Evolutionary conservation across 345 rosid species (phyloP).

Genomic region (Noccaea bulbosa): DNA sequence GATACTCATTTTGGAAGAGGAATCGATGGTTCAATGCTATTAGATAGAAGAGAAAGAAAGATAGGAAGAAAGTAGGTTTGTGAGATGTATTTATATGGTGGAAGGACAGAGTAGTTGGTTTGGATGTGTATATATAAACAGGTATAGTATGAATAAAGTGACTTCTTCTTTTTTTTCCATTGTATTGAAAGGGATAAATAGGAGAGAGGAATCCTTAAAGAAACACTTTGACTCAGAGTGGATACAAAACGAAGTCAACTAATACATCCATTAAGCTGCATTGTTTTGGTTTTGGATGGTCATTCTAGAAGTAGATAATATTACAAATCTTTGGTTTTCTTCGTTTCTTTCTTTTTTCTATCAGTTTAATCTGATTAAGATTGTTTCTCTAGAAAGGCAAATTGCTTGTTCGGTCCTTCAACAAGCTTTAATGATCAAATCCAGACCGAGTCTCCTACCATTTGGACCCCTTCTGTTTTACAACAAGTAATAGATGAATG

Average conservation of each 20-base stretch:
- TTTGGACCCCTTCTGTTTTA: constrained; percentile 31
- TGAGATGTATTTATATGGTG: constrained; percentile 36
- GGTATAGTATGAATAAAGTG: constrained; percentile 42
- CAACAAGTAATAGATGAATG: constrained; percentile 8
- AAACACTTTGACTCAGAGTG: constrained; percentile 39
- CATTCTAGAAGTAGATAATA: constrained; percentile 31
- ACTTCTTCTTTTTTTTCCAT: constrained; percentile 26
- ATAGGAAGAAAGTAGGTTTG: constrained; percentile 39
- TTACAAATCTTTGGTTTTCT: constrained; percentile 26
- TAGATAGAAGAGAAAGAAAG: constrained; percentile 24
- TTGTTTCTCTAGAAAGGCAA: constrained; percentile 35
- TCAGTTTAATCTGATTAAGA: constrained; percentile 34
- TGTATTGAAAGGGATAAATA: constrained; percentile 31
- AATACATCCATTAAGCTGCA: constrained; percentile 34
- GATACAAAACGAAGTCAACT: constrained; percentile 42
- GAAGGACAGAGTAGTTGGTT: constrained; percentile 38
- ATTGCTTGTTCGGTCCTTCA: constrained; percentile 5
- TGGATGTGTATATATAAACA: constrained; percentile 40
- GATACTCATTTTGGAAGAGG: constrained; percentile 39
- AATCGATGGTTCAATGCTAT: constrained; percentile 16
- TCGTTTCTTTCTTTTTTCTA: neutral
- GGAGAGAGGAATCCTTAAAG: constrained; percentile 42
- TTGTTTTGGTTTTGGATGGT: neutral
- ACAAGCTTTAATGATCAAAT: constrained; percentile 20
- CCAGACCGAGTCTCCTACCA: constrained; percentile 36